phyloP scores from a whole-genome alignment of 2,329 filamentous ascomycete genomes.

The Epichloe gansuensis region DNA sequence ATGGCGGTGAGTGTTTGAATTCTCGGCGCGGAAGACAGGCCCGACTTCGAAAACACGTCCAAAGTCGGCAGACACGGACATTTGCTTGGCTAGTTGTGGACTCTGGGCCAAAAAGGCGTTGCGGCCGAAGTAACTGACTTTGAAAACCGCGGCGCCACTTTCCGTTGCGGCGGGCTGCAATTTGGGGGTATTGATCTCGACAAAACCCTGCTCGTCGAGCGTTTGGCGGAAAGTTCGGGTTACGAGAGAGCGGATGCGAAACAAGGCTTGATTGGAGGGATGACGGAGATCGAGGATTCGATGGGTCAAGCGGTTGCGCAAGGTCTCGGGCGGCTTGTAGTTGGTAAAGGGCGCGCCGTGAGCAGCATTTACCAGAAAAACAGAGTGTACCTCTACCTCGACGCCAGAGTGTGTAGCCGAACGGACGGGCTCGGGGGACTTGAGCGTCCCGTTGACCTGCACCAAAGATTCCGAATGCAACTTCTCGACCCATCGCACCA shows the following conservation, averaged over 20 bases:
- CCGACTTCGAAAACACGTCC: slow-evolving; percentile 68
- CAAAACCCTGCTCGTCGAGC: slow-evolving; percentile 65
- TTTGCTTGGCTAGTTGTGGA: slow-evolving; percentile 85
- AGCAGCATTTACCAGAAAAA: slow-evolving; percentile 40
- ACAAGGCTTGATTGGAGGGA: slow-evolving; percentile 76
- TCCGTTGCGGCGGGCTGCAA: slow-evolving; percentile 83
- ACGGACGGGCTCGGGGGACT: slow-evolving; percentile 61
- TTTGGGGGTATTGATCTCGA: slow-evolving; percentile 91
- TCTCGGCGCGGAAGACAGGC: slow-evolving; percentile 78
- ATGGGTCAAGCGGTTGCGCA: slow-evolving; percentile 60
- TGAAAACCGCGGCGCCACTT: slow-evolving; percentile 83
- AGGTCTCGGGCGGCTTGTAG: slow-evolving; percentile 51
- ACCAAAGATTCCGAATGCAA: slow-evolving; percentile 69
- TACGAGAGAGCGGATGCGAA: slow-evolving; percentile 73
- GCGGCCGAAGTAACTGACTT: slow-evolving; percentile 82
- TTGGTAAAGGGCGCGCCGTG: slow-evolving; percentile 39
- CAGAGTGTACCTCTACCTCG: slow-evolving; percentile 55
- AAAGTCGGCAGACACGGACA: slow-evolving; percentile 83
- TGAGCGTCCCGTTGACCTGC: slow-evolving; percentile 60
- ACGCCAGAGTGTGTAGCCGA: slow-evolving; percentile 64
- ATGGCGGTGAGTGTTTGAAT: slow-evolving; percentile 90
- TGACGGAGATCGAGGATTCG: slow-evolving; percentile 77
- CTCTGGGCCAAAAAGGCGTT: slow-evolving; percentile 83
- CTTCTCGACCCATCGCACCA: slow-evolving; percentile 81
- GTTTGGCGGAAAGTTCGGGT: slow-evolving; percentile 68